Base-by-base conservation (phyloP, 169 alveolate genomes). In the Hepatocystis sp. region DNA sequence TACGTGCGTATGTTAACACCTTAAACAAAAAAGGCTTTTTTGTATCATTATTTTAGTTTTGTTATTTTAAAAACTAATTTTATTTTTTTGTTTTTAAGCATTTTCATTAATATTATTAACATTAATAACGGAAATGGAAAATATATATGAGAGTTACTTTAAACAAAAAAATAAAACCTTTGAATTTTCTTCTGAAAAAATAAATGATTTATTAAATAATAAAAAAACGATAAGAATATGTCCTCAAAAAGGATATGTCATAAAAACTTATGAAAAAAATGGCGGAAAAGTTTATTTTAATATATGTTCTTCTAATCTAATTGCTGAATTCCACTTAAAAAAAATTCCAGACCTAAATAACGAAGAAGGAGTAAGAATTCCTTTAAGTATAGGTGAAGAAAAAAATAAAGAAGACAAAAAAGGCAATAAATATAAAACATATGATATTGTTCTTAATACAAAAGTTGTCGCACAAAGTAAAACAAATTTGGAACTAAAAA, bases 301-400 rank as follows among this genome's bases (percentile, higher is more conserved):
- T 8, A 81, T 81, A 19, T 53, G 71, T n/a, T 60, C 67, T 15
- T 81, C 89, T 32, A 63, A 30, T 36, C 36, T 81, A 23, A 81
- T 81, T 61, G 66, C 89, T 2, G 89, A 81, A 17, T 81, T 81
- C 39, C 89, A 81, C 28, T 51, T 81, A 10, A 81, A 81, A 51
- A 81, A 46, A 49, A 51, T 81, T 39, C 89, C 89, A 0, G 84
- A 81, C 23, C 28, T 63, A 36, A 47, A 81, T 34, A 55, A 81
- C 30, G 40, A 61, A 55, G 89, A 81, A 28, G 89, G 84, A 32
- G 46, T 81, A 30, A 81, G 89, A 64, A 63, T 81, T 25, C 89
- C 89, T 61, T 49, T 81, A 65, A 81, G 89, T 44, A 81, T 81
- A 61, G 89, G 89, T 2, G 89, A 81, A 42, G 89, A 81, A 65